Evolutionary conservation across 1,284 basidiomycete genomes (phyloP), one percentile per base, ranked within the genome.

Genomic region (Fereydounia khargensis): DNA sequence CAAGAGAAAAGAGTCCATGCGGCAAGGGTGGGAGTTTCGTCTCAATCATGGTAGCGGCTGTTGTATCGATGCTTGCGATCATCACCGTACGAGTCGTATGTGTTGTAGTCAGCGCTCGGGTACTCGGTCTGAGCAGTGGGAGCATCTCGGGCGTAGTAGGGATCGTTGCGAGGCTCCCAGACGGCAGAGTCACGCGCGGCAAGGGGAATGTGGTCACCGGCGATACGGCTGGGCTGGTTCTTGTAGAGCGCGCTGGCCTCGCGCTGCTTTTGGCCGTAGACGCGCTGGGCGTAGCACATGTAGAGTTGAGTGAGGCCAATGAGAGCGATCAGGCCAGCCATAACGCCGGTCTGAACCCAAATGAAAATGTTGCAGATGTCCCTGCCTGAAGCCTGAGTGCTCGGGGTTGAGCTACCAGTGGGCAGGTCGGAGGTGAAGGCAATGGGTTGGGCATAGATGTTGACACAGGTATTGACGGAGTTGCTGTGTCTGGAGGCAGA

Each of bases 261-360:
- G 17, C 69, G 47, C 37, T 72, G 69, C 21, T 64, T 44, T 34
- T 65, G 47, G 9, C 73, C 73, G 42, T 75, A 75, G 13, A 53
- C 48, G 2, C 59, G 41, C 51, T 71, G 70, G 24, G 61, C 56
- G 41, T 50, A 59, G 51, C 65, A 58, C 73, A 75, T 74, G 61
- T 73, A 75, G 44, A 74, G 56, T 52, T 75, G 69, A 32, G 50
- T 69, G n/a, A 75, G 36, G 4, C 66, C 70, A 38, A 75, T 55
- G 24, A 75, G 31, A 3, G 65, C 42, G 17, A 74, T 54, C 33
- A 75, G 38, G 6, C 64, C 58, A 6, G 48, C 65, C 70, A 73
- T 71, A 21, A 61, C 47, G 23, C 73, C 73, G 11, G 70, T 60
- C 47, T 75, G 68, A 7, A 61, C 58, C 73, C 73, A 75, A 17